phyloP scores from a whole-genome alignment of 164 flowering plant species.

The Vitis riparia region DNA sequence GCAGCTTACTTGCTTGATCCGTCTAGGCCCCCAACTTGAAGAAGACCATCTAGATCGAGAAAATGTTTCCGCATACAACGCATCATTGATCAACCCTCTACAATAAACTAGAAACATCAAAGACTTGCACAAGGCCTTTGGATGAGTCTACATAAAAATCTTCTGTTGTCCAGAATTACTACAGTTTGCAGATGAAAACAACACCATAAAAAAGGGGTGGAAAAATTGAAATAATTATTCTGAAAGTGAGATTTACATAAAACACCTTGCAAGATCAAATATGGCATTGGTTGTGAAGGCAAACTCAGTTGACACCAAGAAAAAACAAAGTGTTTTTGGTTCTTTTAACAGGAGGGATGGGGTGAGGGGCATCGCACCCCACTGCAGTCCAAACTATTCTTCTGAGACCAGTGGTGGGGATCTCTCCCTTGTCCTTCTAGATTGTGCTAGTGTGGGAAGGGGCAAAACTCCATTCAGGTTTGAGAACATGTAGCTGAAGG shows the following conservation, averaged over 20 bases:
- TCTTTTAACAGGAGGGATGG: not conserved
- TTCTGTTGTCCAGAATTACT: not conserved
- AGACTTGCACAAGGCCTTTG: not conserved
- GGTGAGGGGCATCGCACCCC: too few relatives aligned
- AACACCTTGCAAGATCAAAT: not conserved
- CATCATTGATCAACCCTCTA: conserved; percentile 82
- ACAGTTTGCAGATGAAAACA: not conserved
- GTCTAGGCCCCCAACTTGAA: conserved; percentile 82
- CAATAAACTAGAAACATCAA: conserved; percentile 14
- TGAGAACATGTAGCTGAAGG: too few relatives aligned
- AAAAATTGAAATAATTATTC: not conserved
- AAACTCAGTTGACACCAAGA: not conserved
- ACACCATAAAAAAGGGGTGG: not conserved
- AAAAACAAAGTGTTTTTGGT: not conserved
- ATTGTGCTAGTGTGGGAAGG: too few relatives aligned
- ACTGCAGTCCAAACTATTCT: too few relatives aligned
- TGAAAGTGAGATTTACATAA: not conserved
- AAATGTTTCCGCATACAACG: conserved; percentile 79
- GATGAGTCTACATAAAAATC: not conserved
- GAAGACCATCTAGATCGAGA: conserved; percentile 85
- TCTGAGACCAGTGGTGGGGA: too few relatives aligned
- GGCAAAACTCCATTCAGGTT: too few relatives aligned
- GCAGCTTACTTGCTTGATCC: conserved; percentile 72
- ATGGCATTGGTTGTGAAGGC: not conserved
- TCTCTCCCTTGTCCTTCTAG: too few relatives aligned